These are phyloP conservation scores for Pelagomonas calceolata DNA, from an alignment of 108 stramenopile genomes.

Conservation along the genomic window DNA sequence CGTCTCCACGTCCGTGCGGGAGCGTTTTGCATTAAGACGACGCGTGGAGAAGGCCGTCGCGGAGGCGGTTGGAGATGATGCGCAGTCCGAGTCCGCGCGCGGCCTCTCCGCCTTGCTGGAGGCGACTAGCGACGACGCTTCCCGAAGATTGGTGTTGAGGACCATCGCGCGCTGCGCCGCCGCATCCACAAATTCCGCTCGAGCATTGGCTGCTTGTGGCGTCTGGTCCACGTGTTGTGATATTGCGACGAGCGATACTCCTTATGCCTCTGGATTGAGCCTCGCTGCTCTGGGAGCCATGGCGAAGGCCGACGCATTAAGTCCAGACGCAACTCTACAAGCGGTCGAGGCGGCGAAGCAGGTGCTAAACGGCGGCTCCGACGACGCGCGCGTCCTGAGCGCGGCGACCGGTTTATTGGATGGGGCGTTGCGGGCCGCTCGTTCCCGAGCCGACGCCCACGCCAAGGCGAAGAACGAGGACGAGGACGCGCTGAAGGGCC, in stretches of 20 bases:
- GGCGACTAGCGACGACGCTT: no score
- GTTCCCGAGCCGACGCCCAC: neutral
- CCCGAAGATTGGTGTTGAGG: no score
- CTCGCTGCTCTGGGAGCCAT: neutral
- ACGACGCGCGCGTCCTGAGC: neutral
- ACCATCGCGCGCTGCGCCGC: neutral
- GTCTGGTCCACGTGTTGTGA: no score
- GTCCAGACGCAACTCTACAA: neutral
- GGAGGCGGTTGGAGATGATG: neutral
- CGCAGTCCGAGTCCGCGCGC: no score
- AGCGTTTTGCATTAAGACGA: neutral
- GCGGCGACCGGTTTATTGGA: constrained; percentile 5
- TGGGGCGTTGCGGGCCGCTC: constrained; percentile 4
- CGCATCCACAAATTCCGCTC: neutral
- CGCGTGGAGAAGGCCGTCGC: neutral
- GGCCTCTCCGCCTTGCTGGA: no score
- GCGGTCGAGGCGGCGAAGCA: neutral
- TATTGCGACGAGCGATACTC: no score
- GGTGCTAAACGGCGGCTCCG: neutral
- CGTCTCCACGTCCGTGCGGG: neutral
- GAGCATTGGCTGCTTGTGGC: neutral
- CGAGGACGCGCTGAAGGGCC: neutral
- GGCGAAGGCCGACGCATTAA: neutral
- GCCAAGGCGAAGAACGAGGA: neutral
- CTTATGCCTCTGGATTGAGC: neutral